Base-by-base conservation (phyloP, 768 basidiomycete genomes). In the Xerocomus brunneocitrinus region DNA sequence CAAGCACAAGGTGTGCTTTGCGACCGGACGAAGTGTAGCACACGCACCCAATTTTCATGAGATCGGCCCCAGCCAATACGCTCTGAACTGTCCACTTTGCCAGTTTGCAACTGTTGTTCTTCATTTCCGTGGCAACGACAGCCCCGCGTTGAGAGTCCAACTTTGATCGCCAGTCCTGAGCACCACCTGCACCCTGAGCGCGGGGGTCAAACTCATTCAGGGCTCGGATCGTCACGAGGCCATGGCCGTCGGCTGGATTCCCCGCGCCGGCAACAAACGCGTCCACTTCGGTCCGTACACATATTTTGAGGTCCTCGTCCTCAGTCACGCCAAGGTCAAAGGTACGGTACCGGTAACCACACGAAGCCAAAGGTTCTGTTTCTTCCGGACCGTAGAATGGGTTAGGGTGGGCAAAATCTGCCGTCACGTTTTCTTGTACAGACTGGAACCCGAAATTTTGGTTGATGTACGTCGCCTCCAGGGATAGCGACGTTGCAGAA, bases 101-200 rank as follows among this genome's bases (percentile, higher is more conserved):
- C 28, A 99, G 80, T 71, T 99, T 99, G 75, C 87, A 94, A 62
- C 87, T 91, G 75, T 99, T 99, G 73, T 99, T 99, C 77, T 98
- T 99, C 97, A 98, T 98, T 78, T 99, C 97, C 25, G 92, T 95
- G 34, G 97, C 93, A 55, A 98, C 94, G 40, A 99, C 95, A 2
- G 97, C 97, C 57, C 97, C 97, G 42, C 94, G 84, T 71, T 98
- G 94, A 5, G 89, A 85, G 72, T 99, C 97, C 40, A 99, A 75
- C 73, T 95, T 95, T n/a, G 89, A 82, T 32, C 95, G 83, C 97
- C 97, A 99, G 71, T 99, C 97, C n/a, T 94, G 91, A 16, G 95
- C 94, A 46, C 94, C 93, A 27, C 94, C 95, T 1, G 90, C 85
- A 24, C 95, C 95, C 58, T 84, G 83, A 2, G 93, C 81, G 48